phyloP scores from a whole-genome alignment of 106 monocot species.

The Dendrobium chrysotoxum region DNA sequence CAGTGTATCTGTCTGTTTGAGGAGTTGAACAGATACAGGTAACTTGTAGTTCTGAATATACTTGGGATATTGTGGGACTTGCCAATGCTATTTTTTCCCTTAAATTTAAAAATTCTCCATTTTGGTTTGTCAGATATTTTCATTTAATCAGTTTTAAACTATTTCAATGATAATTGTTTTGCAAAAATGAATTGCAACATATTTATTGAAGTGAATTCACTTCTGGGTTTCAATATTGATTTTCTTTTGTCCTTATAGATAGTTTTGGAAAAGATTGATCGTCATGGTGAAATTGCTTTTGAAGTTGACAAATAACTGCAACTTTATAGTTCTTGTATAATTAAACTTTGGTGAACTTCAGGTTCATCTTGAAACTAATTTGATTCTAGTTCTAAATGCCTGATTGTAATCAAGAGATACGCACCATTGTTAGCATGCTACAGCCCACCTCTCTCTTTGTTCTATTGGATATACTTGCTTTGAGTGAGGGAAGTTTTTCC shows the following conservation, averaged over 20 bases:
- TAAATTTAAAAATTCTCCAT: background rate
- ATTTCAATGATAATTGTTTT: conserved; percentile 1
- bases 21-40: conserved; percentile 89
- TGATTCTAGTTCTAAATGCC: background rate
- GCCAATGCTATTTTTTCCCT: background rate
- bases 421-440: background rate
- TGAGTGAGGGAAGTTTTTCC: background rate
- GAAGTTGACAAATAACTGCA: background rate
- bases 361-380: background rate
- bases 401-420: background rate
- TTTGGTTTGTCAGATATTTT: background rate
- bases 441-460: background rate
- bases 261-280: background rate
- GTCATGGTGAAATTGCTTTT: background rate
- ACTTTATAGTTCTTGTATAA: background rate
- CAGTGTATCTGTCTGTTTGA: conserved; percentile 75
- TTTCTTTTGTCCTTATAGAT: background rate
- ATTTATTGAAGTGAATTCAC: background rate
- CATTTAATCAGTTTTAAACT: background rate
- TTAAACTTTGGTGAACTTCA: background rate
- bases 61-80: background rate
- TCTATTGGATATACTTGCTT: background rate
- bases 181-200: background rate
- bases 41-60: background rate
- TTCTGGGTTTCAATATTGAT: background rate